Base-by-base conservation (phyloP, 1,139 yeast genomes). In the Lodderomyces pseudojiufengensis region DNA sequence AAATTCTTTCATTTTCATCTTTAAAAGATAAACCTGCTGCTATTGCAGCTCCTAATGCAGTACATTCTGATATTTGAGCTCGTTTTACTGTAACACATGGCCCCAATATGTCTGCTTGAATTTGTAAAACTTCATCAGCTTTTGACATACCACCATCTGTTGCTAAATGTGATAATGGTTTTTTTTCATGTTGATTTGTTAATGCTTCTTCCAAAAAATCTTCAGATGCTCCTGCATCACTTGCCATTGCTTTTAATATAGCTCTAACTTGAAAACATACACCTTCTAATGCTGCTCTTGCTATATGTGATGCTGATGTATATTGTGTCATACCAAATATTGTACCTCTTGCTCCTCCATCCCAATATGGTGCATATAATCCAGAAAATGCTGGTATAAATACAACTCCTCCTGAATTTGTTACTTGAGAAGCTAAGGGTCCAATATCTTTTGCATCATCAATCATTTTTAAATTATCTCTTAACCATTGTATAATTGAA, bases 81-180 rank as follows among this genome's bases (percentile, higher is more conserved):
- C 96, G 72, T 52, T 77, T 75, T 34, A 90, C 94, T 24, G 80
- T 77, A 26, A 88, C 87, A 57, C 95, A 87, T 2, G 87, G 87
- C 1, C 90, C 90, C 49, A 88, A 70, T 44, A 90, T 80, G 59
- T 90, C 95, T 9, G 96, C 85, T 63, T 90, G 97, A 47, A 90
- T 87, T 65, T 86, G 95, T 82, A 90, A 84, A 38, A 90, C 94
- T 51, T 84, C 92, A 55, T 84, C 84, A 8, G 95, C 88, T 52
- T 84, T 80, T 27, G 96, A 84, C 94, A 90, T 84, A 49, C 97
- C 97, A 41, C 97, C 97, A 57, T 90, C 97, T 20, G 88, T 96
- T 10, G 86, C 83, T 47, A 82, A 67, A 9, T 72, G 57, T 13
- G 80, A 70, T 44, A 81, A 67, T 26, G 80, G 78, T 41, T 57